phyloP scores from a whole-genome alignment of 192 early-diverging fungal genomes.

The Coemansia sp. region DNA sequence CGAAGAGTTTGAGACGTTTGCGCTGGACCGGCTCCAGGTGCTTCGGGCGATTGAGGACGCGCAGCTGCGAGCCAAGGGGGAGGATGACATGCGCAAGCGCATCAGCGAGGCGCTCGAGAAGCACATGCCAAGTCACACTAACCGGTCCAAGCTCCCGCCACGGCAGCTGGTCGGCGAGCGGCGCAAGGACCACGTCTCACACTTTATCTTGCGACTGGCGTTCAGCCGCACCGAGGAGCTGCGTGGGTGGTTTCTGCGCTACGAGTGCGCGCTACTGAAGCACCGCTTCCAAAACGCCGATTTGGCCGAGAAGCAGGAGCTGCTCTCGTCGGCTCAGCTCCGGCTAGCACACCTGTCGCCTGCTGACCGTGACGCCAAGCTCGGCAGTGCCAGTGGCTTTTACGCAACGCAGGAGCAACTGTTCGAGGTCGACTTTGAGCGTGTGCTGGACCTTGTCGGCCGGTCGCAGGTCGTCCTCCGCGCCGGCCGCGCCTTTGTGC shows the following conservation, averaged over 20 bases:
- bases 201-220: constrained; percentile 80
- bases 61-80: constrained; percentile 66
- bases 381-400: constrained; percentile 22
- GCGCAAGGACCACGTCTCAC: constrained; percentile 79
- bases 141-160: constrained; percentile 42
- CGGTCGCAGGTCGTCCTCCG: constrained; percentile 64
- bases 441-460: constrained; percentile 64
- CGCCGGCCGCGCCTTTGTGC: constrained; percentile 72
- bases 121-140: constrained; percentile 67
- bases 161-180: constrained; percentile 62
- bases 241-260: constrained; percentile 73
- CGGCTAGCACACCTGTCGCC: constrained; percentile 27
- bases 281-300: constrained; percentile 61
- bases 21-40: constrained; percentile 63
- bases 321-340: constrained; percentile 39
- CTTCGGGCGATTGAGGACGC: constrained; percentile 83
- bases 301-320: constrained; percentile 31
- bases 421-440: constrained; percentile 70
- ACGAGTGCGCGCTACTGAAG: constrained; percentile 70
- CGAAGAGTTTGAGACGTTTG: constrained; percentile 57
- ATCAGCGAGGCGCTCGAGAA: constrained; percentile 57
- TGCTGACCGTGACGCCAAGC: constrained; percentile 16
- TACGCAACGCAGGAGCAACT: constrained; percentile 45
- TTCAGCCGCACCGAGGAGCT: constrained; percentile 68
- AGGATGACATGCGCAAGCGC: constrained; percentile 60